A percentile compares a stretch with the other conserved stretches of the same genome.
Evolutionary conservation across 495 filamentous ascomycete species (phyloP).

Genomic region (Geoglossum glabrum): DNA sequence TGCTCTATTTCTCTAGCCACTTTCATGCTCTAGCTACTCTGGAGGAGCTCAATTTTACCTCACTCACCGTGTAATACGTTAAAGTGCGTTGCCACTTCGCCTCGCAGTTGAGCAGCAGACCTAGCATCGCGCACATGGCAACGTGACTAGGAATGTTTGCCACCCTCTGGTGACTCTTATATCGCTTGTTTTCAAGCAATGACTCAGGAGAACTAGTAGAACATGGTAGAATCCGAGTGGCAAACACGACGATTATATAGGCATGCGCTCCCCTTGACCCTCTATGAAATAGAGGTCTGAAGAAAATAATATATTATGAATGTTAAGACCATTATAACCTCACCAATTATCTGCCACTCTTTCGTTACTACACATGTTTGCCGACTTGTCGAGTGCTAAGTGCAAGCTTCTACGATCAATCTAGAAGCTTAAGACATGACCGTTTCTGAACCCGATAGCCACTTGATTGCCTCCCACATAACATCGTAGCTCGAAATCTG

Average conservation of each 20-base stretch:
- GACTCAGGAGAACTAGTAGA: not conserved
- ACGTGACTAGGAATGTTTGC: not conserved
- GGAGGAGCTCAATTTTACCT: no score
- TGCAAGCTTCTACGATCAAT: no score
- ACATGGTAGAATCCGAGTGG: not conserved
- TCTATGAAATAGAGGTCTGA: not conserved
- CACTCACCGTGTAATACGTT: no score
- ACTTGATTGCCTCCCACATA: no score
- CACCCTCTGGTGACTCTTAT: not conserved
- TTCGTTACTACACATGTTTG: not conserved
- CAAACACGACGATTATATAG: not conserved
- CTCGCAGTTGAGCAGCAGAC: not conserved
- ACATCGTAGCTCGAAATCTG: no score
- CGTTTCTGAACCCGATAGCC: no score
- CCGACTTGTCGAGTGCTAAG: no score
- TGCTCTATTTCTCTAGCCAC: no score
- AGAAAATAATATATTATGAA: not conserved
- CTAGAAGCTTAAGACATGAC: no score
- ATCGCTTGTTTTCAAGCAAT: not conserved
- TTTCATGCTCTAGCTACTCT: no score
- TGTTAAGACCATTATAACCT: not conserved
- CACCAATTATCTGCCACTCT: not conserved
- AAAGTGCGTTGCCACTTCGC: not conserved
- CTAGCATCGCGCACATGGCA: not conserved
- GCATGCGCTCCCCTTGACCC: not conserved